Base-by-base conservation (phyloP, 768 basidiomycete genomes). In the Kwoniella heveanensis region DNA sequence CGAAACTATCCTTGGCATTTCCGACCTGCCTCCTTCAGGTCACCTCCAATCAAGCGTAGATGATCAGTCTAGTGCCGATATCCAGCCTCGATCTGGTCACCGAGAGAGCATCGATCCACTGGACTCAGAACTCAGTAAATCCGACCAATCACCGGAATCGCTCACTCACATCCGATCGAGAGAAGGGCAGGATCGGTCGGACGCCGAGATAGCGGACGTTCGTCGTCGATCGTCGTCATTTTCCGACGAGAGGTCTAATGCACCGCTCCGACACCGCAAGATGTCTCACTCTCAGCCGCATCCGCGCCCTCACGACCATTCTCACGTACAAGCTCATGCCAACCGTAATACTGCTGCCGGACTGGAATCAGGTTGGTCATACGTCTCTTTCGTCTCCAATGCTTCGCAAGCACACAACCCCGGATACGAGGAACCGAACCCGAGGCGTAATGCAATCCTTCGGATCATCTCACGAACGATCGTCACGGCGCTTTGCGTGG, bases 1-100 rank as follows among this genome's bases (percentile, higher is more conserved):
- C 54, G 92, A 94, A 76, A 85, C 87, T 62, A 77, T 90, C 51
- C 81, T 94, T 39, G 88, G 88, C 25, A 82, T 92, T 65, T 57
- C 62, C 26, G 47, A 47, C 12, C 10, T n/a, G 8, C 27, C 19
- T 10, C 48, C 44, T 13, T 8, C 29, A 17, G n/a, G 19, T 8
- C 19, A 47, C 13, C 15, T 9, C 39, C 39, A 19, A 3, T 44
- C 39, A 44, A 44, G 17, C 8, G 39, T 10, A 10, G 39, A 44
- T 44, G 8, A 44, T 19, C 8, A 44, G 10, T 44, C 39, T 13
- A 13, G 32, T 7, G 32, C 6, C 13, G 17, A 24, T 26, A 36
- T 24, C 46, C 36, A 46, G n/a, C n/a, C 24, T 12, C 51, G 39
- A 7, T 13, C 9, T 13, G n/a, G n/a, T n/a, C n/a, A n/a, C n/a